A percentile compares a stretch with the other conserved stretches of the same genome.
Conservation (phyloP, 768 basidiomycete genomes). For the Porphyrellus cyaneotinctus region DNA sequence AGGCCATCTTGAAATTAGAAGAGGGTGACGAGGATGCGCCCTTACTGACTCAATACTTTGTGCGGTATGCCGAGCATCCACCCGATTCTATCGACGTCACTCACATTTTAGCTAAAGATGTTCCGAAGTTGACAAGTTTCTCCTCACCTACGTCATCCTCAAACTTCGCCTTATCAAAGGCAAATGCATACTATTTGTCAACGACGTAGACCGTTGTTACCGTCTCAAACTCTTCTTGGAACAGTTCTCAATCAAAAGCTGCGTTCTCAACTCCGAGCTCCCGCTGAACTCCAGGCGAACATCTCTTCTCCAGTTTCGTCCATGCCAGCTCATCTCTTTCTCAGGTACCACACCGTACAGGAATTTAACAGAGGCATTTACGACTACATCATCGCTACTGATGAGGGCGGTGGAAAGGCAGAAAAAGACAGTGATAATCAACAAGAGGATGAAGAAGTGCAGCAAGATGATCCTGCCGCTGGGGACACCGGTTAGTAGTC, state of each 20-base stretch:
- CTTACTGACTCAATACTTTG: slow-evolving; percentile 80
- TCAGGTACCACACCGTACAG: slow-evolving; percentile 91
- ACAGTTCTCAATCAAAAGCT: slow-evolving; percentile 94
- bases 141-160: slow-evolving; percentile 92
- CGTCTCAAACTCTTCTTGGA: slow-evolving; percentile 97
- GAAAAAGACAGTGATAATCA: slow-evolving; percentile 51
- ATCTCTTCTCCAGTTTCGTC: background rate
- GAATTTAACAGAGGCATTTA: slow-evolving; percentile 99
- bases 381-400: slow-evolving; percentile 97
- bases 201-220: slow-evolving; percentile 91
- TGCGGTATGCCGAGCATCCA: slow-evolving; percentile 48
- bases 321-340: slow-evolving; percentile 1
- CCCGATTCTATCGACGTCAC: background rate
- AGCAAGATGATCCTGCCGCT: background rate
- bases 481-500: slow-evolving; percentile 32
- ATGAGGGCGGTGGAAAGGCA: slow-evolving; percentile 65
- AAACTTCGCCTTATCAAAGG: slow-evolving; percentile 95
- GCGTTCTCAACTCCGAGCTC: slow-evolving; percentile 93
- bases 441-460: slow-evolving; percentile 34
- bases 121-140: slow-evolving; percentile 95
- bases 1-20: slow-evolving; percentile 85
- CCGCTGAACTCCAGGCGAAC: slow-evolving; percentile 85
- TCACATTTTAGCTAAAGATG: slow-evolving; percentile 44
- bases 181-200: slow-evolving; percentile 95
- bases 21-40: slow-evolving; percentile 82